Conservation (phyloP, 257 asterid species). For the Solanum etuberosum region DNA sequence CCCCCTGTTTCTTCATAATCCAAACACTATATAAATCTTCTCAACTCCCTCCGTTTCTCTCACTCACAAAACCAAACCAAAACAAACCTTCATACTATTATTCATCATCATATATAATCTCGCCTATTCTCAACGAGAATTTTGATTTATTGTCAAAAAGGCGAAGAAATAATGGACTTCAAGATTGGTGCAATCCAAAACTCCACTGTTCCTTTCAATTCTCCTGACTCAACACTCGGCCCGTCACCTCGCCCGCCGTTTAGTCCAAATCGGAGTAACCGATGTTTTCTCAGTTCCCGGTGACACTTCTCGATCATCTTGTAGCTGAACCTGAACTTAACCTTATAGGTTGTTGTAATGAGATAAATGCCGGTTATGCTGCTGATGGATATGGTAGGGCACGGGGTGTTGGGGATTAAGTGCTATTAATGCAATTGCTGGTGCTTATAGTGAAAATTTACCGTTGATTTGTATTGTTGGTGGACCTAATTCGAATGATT, state of each 20-base stretch:
- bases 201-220: slow-evolving; percentile 16
- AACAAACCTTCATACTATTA: background rate
- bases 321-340: slow-evolving; percentile 74
- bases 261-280: slow-evolving; percentile 52
- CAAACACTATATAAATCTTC: background rate
- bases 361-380: slow-evolving; percentile 78
- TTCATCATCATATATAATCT: background rate
- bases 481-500: slow-evolving; percentile 77
- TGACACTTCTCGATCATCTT: slow-evolving; percentile 58
- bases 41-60: background rate
- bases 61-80: background rate
- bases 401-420: slow-evolving; percentile 72
- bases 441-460: slow-evolving; percentile 80
- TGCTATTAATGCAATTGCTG: slow-evolving; percentile 71
- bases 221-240: slow-evolving; percentile 57
- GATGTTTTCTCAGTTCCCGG: slow-evolving; percentile 79
- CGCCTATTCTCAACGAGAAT: too few species aligned
- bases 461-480: slow-evolving; percentile 77
- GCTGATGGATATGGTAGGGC: slow-evolving; percentile 84
- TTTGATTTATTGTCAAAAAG: too few species aligned
- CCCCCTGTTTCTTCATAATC: slow-evolving; percentile 7
- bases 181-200: slow-evolving; percentile 40
- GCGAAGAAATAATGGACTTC: slow-evolving; percentile 28
- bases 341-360: slow-evolving; percentile 75
- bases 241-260: slow-evolving; percentile 76